These are phyloP conservation scores for Collybia mongolica DNA, from an alignment of 768 basidiomycete genomes.

Conservation along the genomic window DNA sequence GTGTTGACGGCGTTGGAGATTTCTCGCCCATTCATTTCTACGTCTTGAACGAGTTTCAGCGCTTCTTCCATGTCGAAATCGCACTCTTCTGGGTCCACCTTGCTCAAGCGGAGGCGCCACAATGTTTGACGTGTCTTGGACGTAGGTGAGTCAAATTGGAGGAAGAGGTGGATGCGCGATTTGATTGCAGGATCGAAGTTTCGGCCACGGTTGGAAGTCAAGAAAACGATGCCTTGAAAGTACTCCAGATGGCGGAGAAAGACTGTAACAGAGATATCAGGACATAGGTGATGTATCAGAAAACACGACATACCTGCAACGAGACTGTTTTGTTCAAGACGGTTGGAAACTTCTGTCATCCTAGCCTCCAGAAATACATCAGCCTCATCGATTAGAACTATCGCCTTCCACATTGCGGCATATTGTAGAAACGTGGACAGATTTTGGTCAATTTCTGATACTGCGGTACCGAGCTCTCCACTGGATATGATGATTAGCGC, in stretches of 20 bases:
- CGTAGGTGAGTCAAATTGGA: too few species aligned
- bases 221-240: constrained; percentile 33
- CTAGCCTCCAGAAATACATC: constrained; percentile 28
- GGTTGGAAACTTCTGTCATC: constrained; percentile 14
- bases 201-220: constrained; percentile 27
- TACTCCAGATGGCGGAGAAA: constrained; percentile 36
- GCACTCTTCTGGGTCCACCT: too few species aligned
- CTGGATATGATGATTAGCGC: constrained; percentile 27
- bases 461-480: constrained; percentile 30
- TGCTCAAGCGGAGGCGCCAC: too few species aligned
- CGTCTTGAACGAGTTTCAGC: too few species aligned
- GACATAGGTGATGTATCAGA: too few species aligned
- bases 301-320: too few species aligned
- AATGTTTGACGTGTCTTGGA: too few species aligned
- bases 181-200: too few species aligned
- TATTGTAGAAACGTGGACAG: constrained; percentile 22
- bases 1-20: too few species aligned
- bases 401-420: constrained; percentile 31
- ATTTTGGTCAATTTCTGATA: constrained; percentile 18
- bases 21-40: too few species aligned
- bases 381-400: constrained; percentile 34
- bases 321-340: constrained; percentile 3
- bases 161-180: too few species aligned
- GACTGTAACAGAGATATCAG: constrained; percentile 23
- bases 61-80: too few species aligned